These are phyloP conservation scores for Boletus pseudopeckii DNA, from an alignment of 768 basidiomycete species.

Conservation along the genomic window DNA sequence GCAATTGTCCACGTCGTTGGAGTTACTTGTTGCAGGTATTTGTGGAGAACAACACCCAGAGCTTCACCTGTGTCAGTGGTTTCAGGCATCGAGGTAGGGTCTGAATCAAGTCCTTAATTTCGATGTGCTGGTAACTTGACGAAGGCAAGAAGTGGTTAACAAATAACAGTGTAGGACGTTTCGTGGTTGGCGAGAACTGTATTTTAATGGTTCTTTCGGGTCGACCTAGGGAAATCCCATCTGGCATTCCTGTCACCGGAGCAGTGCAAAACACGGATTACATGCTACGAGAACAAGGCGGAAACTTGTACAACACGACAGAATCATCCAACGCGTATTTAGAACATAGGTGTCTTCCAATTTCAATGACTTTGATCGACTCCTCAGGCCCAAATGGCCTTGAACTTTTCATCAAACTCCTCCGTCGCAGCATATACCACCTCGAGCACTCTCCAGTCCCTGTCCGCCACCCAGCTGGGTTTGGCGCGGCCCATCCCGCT, in stretches of 20 bases:
- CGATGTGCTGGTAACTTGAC: no score
- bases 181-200: no score
- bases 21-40: no score
- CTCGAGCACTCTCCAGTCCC: slow-evolving; percentile 56
- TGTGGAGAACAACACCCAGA: no score
- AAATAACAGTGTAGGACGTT: no score
- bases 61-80: no score
- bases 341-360: background rate
- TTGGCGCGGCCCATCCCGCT: slow-evolving; percentile 9
- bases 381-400: slow-evolving; percentile 57
- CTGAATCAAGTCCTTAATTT: no score
- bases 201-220: no score
- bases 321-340: background rate
- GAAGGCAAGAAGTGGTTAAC: no score
- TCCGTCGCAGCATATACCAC: slow-evolving; percentile 40
- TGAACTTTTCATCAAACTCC: slow-evolving; percentile 60
- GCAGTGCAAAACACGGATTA: background rate
- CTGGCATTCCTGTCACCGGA: background rate
- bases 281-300: background rate
- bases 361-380: background rate
- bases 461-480: slow-evolving; percentile 40
- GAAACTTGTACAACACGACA: background rate
- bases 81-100: no score
- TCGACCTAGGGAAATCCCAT: background rate
- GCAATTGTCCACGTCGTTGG: no score